phyloP scores from a whole-genome alignment of 1,284 basidiomycete species.

The Ganoderma boninense region DNA sequence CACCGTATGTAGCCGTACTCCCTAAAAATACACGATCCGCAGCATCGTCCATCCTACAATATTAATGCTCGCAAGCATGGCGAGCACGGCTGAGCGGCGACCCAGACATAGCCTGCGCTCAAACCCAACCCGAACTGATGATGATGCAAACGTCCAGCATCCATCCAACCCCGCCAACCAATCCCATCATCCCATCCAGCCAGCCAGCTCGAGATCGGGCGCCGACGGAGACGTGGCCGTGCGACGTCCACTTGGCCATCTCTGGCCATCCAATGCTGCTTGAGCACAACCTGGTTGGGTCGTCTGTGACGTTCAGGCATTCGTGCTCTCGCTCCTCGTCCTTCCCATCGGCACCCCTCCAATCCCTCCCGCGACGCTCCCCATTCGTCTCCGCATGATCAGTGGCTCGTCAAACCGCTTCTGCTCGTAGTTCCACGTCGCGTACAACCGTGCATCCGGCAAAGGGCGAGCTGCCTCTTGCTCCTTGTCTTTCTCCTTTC shows the following conservation, averaged over 20 bases:
- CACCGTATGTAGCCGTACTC: slow-evolving; percentile 6
- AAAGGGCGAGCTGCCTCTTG: slow-evolving; percentile 49
- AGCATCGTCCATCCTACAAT: background rate
- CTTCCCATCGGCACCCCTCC: slow-evolving; percentile 25
- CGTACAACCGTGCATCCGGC: slow-evolving; percentile 73
- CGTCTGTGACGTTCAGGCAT: slow-evolving; percentile 17
- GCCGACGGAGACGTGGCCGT: background rate
- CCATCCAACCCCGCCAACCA: background rate
- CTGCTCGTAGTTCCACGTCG: slow-evolving; percentile 79
- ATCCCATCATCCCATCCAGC: slow-evolving; percentile 4
- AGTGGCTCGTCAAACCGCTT: slow-evolving; percentile 70
- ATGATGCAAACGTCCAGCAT: slow-evolving; percentile 5
- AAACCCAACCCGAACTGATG: background rate
- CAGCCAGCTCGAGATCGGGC: slow-evolving; percentile 4
- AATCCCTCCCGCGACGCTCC: slow-evolving; percentile 36
- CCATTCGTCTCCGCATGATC: slow-evolving; percentile 40
- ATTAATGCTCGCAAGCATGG: background rate
- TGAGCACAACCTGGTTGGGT: background rate
- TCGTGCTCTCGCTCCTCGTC: slow-evolving; percentile 39
- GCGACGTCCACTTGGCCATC: background rate
- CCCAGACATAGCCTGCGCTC: background rate
- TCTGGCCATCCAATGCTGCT: background rate
- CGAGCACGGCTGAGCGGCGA: background rate
- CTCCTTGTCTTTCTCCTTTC: slow-evolving; percentile 45
- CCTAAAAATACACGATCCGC: slow-evolving; percentile 19